Evolutionary conservation across 768 basidiomycete genomes (phyloP).

Genomic region (Macrolepiota dolichaula): DNA sequence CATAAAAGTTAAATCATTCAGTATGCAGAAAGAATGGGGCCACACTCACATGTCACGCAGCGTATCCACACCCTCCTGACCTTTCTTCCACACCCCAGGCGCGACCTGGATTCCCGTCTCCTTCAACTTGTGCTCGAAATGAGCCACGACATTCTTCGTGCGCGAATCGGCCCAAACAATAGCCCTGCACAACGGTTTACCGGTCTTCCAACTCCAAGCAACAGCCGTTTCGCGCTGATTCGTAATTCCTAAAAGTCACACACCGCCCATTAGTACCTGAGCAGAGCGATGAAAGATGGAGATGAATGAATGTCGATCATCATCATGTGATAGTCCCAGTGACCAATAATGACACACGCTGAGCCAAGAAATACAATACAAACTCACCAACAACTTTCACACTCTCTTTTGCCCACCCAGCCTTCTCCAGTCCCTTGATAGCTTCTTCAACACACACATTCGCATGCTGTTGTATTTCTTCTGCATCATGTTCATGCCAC

Average conservation of each 20-base stretch:
- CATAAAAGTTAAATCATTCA: neutral
- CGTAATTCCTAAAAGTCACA: conserved; percentile 65
- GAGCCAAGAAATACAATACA: neutral
- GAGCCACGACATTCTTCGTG: conserved; percentile 81
- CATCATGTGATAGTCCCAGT: conserved; percentile 17
- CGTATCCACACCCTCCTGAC: conserved; percentile 61
- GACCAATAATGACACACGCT: neutral
- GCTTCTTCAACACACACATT: conserved; percentile 74
- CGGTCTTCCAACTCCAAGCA: conserved; percentile 88
- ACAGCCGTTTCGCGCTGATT: conserved; percentile 97
- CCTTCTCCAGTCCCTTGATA: conserved; percentile 62
- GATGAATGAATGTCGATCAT: neutral
- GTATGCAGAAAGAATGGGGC: conserved; percentile 5
- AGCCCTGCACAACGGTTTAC: conserved; percentile 82
- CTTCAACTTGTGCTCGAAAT: conserved; percentile 69
- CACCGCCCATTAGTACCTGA: neutral
- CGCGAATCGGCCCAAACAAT: conserved; percentile 98
- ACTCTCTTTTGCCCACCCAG: conserved; percentile 76
- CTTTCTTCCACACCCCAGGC: conserved; percentile 65
- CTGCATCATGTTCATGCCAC: conserved; percentile 95
- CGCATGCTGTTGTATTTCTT: conserved; percentile 74
- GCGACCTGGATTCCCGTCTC: conserved; percentile 73
- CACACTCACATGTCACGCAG: conserved; percentile 63
- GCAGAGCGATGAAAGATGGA: conserved; percentile 10
- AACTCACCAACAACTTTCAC: conserved; percentile 87